Base-by-base conservation (phyloP, 164 flowering plant species). In the Platanus orientalis region DNA sequence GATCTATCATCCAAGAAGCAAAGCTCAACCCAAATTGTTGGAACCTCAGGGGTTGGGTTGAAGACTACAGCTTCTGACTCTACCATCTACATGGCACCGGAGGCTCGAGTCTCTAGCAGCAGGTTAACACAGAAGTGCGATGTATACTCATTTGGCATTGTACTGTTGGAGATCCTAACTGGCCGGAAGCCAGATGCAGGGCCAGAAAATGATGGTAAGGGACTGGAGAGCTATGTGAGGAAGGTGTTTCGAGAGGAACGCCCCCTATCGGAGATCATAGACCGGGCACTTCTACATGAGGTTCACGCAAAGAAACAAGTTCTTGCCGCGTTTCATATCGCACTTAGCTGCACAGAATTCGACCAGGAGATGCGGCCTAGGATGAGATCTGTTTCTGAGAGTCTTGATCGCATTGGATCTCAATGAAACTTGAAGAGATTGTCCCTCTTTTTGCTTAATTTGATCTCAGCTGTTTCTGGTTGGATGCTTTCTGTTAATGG, bases 321-420 rank as follows among this genome's bases (percentile, higher is more conserved):
- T 4, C 65, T 86, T 50, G 84, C 88, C 1, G 79, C 79, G 4
- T 89, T 95, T 59, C 94, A 92, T 56, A 58, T 89, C 57, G 96
- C 99, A 9, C 84, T 92, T 19, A 86, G 76, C 40, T 95, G 97
- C 80, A 88, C 97, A 0, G 96, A 92, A 42, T 28, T 75, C 26
- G 90, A 86, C 54, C 94, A 96, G 1, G 96, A 91, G 69, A 36
- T 85, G 61, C 79, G 97, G 58, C 99, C 99, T 0, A 76, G 87
- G 79, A 95, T 95, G 97, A 80, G 78, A 70, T 69, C 78, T 23
- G 90, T 91, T 25, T 83, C 78, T 1, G 94, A 92, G 50, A 83
- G 74, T 47, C 89, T 92, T 3, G 97, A 90, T 62, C 77, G 84
- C 44, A 68, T 91, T 61, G 84, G 80, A 67, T 61, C 58, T 54